Conservation (phyloP, 495 filamentous ascomycete genomes). For the Talaromyces proteolyticus region DNA sequence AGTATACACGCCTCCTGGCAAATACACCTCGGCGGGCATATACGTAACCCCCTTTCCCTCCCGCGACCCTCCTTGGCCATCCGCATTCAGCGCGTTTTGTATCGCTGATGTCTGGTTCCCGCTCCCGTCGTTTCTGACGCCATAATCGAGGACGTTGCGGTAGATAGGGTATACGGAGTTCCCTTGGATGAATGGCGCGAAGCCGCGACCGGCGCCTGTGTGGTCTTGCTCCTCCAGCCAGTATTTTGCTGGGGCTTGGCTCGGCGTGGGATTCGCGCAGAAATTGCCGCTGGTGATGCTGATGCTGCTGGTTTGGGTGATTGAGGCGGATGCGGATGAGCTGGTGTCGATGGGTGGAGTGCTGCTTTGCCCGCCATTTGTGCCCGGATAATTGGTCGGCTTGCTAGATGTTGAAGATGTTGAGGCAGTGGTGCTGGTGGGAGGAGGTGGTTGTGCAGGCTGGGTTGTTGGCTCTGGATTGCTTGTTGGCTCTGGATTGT, state of each 20-base stretch:
- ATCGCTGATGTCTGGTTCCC: slow-evolving; percentile 38
- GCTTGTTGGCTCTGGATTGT: neutral
- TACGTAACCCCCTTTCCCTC: slow-evolving; percentile 18
- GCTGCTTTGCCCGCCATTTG: neutral
- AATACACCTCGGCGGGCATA: slow-evolving; percentile 27
- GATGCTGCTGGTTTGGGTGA: neutral
- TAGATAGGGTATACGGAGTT: slow-evolving; percentile 45
- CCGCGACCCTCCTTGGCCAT: slow-evolving; percentile 25
- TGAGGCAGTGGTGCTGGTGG: too few relatives aligned
- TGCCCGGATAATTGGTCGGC: neutral
- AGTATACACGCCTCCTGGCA: slow-evolving; percentile 30
- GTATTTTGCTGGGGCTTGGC: slow-evolving; percentile 11
- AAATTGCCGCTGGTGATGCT: neutral
- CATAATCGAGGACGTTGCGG: slow-evolving; percentile 50
- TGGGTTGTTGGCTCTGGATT: neutral
- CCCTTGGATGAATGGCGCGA: slow-evolving; percentile 28
- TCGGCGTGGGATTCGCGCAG: neutral
- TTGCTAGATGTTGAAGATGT: neutral
- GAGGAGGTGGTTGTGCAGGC: too few relatives aligned
- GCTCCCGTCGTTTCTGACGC: slow-evolving; percentile 38
- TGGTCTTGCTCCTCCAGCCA: slow-evolving; percentile 32
- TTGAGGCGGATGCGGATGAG: neutral
- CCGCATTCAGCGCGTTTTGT: slow-evolving; percentile 31
- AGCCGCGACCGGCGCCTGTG: slow-evolving; percentile 20
- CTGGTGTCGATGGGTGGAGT: too few relatives aligned